A percentile compares a stretch with the other conserved stretches of the same genome.
phyloP scores from a whole-genome alignment of 768 basidiomycete genomes.

The Cubamyces lactineus region DNA sequence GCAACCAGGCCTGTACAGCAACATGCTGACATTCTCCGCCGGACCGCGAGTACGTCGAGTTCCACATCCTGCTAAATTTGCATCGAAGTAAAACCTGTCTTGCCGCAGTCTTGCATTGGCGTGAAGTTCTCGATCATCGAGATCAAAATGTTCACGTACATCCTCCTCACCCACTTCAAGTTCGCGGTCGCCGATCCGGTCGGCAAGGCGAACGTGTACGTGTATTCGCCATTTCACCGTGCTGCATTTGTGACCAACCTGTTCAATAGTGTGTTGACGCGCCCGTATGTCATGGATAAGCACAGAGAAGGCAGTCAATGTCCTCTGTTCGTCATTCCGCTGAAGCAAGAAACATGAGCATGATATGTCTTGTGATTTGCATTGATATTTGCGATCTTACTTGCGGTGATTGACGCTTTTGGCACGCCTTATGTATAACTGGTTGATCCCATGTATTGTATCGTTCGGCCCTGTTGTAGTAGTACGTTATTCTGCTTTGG shows the following conservation, averaged over 20 bases:
- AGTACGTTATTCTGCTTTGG: no score
- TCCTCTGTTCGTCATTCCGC: constrained; percentile 33
- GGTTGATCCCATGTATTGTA: no score
- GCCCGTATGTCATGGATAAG: constrained; percentile 36
- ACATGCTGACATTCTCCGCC: constrained; percentile 76
- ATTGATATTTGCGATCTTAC: no score
- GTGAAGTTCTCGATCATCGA: constrained; percentile 84
- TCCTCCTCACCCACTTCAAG: constrained; percentile 67
- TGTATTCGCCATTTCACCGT: neutral
- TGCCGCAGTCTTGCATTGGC: constrained; percentile 74
- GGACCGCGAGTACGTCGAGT: constrained; percentile 69
- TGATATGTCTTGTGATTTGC: neutral
- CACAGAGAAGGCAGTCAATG: constrained; percentile 35
- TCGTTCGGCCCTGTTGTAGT: no score
- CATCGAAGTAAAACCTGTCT: neutral
- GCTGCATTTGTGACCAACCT: neutral
- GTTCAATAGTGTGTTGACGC: constrained; percentile 24
- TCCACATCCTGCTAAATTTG: neutral
- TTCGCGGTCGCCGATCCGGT: constrained; percentile 84
- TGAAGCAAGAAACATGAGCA: constrained; percentile 7
- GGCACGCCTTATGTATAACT: no score
- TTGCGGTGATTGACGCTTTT: no score
- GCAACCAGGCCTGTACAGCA: constrained; percentile 74
- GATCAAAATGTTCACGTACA: constrained; percentile 76
- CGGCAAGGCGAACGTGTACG: constrained; percentile 71